Conservation (phyloP, 306 rosid genomes). For the Dicorynia guianensis region DNA sequence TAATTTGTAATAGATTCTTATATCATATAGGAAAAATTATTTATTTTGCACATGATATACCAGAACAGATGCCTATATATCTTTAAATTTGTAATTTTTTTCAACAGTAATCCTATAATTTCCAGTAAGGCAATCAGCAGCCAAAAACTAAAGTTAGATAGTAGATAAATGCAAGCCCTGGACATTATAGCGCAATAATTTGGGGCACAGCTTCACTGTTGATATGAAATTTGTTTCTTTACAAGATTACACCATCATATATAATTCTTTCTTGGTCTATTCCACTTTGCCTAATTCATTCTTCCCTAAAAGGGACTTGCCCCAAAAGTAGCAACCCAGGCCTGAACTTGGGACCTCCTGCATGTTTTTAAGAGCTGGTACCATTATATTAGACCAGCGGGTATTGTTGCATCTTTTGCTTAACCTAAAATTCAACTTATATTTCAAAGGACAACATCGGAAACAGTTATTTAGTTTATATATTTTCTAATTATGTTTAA, state of each 20-base stretch:
- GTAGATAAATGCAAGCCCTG: conserved; percentile 6
- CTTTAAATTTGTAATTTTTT: background rate
- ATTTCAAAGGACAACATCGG: background rate
- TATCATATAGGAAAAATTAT: background rate
- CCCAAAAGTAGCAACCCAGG: conserved; percentile 2
- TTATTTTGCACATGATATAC: background rate
- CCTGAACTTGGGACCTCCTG: background rate
- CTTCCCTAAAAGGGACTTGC: background rate
- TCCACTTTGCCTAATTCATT: no score
- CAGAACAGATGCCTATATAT: conserved; percentile 16
- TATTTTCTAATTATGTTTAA: background rate
- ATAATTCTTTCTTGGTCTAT: background rate
- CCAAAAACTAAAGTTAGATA: background rate
- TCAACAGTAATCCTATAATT: background rate
- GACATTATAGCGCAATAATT: background rate
- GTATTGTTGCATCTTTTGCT: background rate
- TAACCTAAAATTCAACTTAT: background rate
- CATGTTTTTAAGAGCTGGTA: background rate
- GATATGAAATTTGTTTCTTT: background rate
- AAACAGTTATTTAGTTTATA: background rate
- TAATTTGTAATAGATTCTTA: background rate
- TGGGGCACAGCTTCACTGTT: background rate
- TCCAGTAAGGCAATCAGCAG: background rate
- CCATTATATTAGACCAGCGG: background rate
- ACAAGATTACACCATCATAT: background rate